Conservation (phyloP, 768 basidiomycete species). For the Mycena galopus region DNA sequence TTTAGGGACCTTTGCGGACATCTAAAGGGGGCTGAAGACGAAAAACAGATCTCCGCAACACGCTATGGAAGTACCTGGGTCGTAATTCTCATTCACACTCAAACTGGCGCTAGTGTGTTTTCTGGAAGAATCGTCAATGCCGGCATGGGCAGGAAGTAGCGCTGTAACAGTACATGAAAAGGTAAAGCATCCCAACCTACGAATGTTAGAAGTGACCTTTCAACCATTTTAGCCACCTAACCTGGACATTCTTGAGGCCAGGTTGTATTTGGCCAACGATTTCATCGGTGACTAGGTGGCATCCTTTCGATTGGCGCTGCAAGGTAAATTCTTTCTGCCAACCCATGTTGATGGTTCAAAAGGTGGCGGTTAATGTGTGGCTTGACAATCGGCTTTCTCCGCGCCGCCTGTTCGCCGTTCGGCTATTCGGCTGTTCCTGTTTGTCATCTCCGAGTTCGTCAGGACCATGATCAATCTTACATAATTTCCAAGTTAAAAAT, state of each 20-base stretch:
- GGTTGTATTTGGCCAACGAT: slow-evolving; percentile 74
- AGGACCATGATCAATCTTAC: no score
- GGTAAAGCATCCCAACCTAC: slow-evolving; percentile 88
- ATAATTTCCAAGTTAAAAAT: no score
- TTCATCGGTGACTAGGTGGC: slow-evolving; percentile 88
- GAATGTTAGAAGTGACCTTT: not conserved
- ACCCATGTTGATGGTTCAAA: slow-evolving; percentile 75
- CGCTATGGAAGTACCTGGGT: slow-evolving; percentile 70
- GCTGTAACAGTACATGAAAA: slow-evolving; percentile 78
- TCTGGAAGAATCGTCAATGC: slow-evolving; percentile 35
- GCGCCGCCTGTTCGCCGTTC: no score
- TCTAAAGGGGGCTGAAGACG: slow-evolving; percentile 37
- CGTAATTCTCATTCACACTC: slow-evolving; percentile 92
- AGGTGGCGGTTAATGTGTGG: no score
- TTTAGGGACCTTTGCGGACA: slow-evolving; percentile 50
- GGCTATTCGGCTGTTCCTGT: no score
- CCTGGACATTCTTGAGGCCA: slow-evolving; percentile 74
- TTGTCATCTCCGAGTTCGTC: no score
- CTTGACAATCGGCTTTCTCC: no score
- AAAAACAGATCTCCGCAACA: not conserved
- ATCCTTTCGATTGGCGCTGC: slow-evolving; percentile 68
- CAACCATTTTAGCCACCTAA: not conserved
- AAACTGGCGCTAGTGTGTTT: slow-evolving; percentile 84
- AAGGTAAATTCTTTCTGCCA: slow-evolving; percentile 92
- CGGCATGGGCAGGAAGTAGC: not conserved